Base-by-base conservation (phyloP, 2,329 filamentous ascomycete species). In the Onygena corvina region DNA sequence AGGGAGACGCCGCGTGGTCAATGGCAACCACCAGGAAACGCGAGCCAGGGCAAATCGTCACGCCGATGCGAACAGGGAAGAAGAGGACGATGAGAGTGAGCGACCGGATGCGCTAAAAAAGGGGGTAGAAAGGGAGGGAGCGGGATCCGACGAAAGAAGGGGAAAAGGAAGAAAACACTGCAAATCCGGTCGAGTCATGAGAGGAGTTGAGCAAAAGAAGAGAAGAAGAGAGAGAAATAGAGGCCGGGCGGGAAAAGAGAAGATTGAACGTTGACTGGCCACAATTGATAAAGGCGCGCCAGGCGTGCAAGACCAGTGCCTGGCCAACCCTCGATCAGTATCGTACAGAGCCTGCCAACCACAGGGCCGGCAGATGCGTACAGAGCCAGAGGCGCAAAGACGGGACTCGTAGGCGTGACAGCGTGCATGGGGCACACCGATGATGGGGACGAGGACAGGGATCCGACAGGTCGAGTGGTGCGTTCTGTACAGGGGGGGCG, bases 391-490 rank as follows among this genome's bases (percentile, higher is more conserved):
- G 36, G 36, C 36, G 36, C 36, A 40, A 40, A 18, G 36, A 40
- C 36, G 36, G 36, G 36, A 21, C 36, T 40, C 36, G 25, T 21
- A 40, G 36, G 18, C 36, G 36, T 40, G 36, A 40, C 36, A 40
- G 36, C 36, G 36, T 40, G 36, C 36, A 40, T 40, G 20, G n/a
- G 36, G 36, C 36, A 40, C 36, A 40, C 36, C 21, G 18, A 40
- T 40, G 36, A 40, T 40, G 36, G 36, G 36, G 36, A 40, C 36
- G 9, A 23, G 36, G 36, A 40, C 36, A 1, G 36, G 36, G 36
- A 40, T 40, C 36, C 36, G 36, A 40, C 36, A 40, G 36, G 36
- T 40, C 36, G 36, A 40, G 36, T 40, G 18, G 36, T 40, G 36
- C 36, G 36, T 40, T 40, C 36, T 18, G 36, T 11, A 11, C 36